phyloP scores from a whole-genome alignment of 306 rosid species.

The Luffa acutangula region DNA sequence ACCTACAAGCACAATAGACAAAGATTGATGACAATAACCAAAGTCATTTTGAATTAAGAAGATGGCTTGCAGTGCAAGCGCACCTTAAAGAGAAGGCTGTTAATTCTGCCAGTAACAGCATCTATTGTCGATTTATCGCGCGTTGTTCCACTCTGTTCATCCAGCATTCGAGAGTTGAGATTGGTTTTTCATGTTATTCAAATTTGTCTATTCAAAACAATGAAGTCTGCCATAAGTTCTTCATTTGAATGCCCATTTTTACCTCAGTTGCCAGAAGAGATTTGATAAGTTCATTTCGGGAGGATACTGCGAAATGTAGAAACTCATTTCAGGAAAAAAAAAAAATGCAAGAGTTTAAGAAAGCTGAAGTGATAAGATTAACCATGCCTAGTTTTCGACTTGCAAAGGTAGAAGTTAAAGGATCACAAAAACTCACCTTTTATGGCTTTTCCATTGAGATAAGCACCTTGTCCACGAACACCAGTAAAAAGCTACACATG shows the following conservation, averaged over 20 bases:
- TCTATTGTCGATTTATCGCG: conserved; percentile 58
- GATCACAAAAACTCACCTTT: conserved; percentile 36
- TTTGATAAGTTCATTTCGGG: conserved; percentile 58
- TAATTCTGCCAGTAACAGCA: conserved; percentile 46
- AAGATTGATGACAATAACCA: background rate
- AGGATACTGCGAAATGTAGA: conserved; percentile 49
- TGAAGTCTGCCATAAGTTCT: background rate
- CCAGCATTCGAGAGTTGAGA: conserved; percentile 9
- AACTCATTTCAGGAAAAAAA: conserved; percentile 12
- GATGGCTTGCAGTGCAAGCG: background rate
- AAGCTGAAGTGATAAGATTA: background rate
- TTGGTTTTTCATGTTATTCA: background rate
- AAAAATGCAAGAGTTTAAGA: background rate
- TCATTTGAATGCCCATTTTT: background rate
- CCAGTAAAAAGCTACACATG: conserved; percentile 73
- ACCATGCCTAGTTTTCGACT: background rate
- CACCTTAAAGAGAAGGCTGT: conserved; percentile 80
- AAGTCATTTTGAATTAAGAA: background rate
- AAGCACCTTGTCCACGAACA: conserved; percentile 69
- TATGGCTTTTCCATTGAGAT: conserved; percentile 69
- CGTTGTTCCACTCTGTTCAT: conserved; percentile 65
- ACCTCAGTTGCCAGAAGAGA: conserved; percentile 89
- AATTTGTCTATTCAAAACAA: background rate
- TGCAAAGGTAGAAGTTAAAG: background rate
- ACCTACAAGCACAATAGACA: conserved; percentile 29